Base-by-base conservation (phyloP, 495 filamentous ascomycete species). In the Daldinia vernicosa region DNA sequence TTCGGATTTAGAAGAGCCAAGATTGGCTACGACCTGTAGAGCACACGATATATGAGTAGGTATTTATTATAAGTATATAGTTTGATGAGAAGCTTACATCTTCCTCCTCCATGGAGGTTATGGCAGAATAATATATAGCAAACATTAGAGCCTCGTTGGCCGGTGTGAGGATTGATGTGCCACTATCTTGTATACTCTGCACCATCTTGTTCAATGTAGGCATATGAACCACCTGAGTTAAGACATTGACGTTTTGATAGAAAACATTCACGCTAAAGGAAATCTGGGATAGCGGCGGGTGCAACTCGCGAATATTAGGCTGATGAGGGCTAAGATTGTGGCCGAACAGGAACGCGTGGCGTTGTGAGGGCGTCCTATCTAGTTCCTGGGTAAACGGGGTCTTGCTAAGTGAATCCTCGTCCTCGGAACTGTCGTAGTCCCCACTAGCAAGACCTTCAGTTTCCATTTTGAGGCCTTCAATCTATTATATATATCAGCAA, bases 111-210 rank as follows among this genome's bases (percentile, higher is more conserved):
- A 89, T 84, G 0, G 87, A 89, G 1, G 79, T 82, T 11, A 89
- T 74, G 1, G 88, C 82, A 0, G 86, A 82, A 71, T 88, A 89
- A 72, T 88, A 89, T 5, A 89, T 86, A 0, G 87, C 79, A 73
- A 89, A 88, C 74, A 89, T 77, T 50, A 90, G 72, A 12, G 88
- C 86, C 67, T 90, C 84, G 54, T 87, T 82, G 27, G 80, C 74
- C 6, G 82, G 79, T 0, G 80, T 78, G 0, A 84, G 69, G 19
- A 62, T 53, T 24, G 79, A 71, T 58, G 76, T 71, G 22, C 79
- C 74, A 40, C 71, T 73, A 3, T 76, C 74, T 8, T 80, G 79
- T 17, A 79, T 69, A 40, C 80, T 74, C 5, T 80, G 79, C 9
- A 85, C 70, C 67, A 88, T 80, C 55, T 84, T 82, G 6, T 60